Percentiles rank a stretch among this genome's conserved stretches.
These are phyloP conservation scores for Russula dissimulans DNA, from an alignment of 768 basidiomycete species.

Conservation along the genomic window DNA sequence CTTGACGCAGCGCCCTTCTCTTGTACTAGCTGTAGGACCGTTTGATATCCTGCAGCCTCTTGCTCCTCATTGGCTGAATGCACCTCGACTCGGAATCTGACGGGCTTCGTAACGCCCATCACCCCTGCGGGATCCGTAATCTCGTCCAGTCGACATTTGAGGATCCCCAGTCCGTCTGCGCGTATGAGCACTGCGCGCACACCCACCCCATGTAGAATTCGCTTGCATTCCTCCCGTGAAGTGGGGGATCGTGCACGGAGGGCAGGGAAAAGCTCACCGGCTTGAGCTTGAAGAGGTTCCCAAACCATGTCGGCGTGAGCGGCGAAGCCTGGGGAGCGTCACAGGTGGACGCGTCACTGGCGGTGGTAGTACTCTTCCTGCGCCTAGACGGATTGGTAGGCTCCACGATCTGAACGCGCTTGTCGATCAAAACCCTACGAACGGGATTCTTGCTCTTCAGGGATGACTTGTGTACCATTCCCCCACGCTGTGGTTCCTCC, in stretches of 20 bases:
- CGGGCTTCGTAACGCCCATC: conserved; percentile 51
- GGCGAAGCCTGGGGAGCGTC: conserved; percentile 37
- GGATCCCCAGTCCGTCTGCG: conserved; percentile 50
- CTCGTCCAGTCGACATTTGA: conserved; percentile 75
- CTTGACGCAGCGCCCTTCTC: conserved; percentile 83
- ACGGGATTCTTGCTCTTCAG: conserved; percentile 27
- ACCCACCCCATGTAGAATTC: conserved; percentile 62
- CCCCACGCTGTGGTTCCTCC: neutral
- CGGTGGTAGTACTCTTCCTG: conserved; percentile 29
- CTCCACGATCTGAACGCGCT: conserved; percentile 47
- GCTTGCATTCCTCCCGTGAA: conserved; percentile 66
- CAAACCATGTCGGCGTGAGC: conserved; percentile 64
- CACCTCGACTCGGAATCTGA: conserved; percentile 80
- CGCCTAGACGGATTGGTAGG: conserved; percentile 27
- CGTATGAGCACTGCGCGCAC: conserved; percentile 59
- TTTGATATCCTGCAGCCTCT: conserved; percentile 39
- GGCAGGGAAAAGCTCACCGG: conserved; percentile 49
- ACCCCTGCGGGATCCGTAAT: conserved; percentile 45
- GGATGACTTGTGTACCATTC: conserved; percentile 33
- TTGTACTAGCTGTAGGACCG: conserved; percentile 58
- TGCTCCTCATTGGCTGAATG: conserved; percentile 34
- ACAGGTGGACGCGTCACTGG: conserved; percentile 6
- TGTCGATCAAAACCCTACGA: conserved; percentile 21
- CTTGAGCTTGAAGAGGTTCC: conserved; percentile 81
- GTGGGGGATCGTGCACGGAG: conserved; percentile 51